These are phyloP conservation scores for Trichocladium antarcticum DNA, from an alignment of 495 filamentous ascomycete genomes.

Conservation along the genomic window DNA sequence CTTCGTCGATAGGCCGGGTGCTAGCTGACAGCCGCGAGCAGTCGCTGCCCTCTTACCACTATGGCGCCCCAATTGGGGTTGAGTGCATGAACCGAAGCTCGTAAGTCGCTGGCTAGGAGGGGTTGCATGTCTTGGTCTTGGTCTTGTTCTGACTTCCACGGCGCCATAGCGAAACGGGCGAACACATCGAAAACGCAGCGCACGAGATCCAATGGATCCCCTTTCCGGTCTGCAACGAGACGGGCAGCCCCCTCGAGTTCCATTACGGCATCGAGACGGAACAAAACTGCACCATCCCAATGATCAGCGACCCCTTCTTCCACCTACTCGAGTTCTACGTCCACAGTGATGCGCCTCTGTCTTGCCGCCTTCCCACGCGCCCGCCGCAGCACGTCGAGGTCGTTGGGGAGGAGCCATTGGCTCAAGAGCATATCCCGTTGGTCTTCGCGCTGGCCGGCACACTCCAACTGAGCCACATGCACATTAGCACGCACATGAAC, in stretches of 20 bases:
- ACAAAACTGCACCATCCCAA: conserved; percentile 82
- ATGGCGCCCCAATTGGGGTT: conserved; percentile 37
- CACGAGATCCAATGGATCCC: conserved; percentile 90
- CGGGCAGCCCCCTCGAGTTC: conserved; percentile 65
- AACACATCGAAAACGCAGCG: conserved; percentile 65
- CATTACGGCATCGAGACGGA: conserved; percentile 75
- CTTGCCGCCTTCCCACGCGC: conserved; percentile 78
- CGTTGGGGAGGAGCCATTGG: conserved; percentile 33
- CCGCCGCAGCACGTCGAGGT: conserved; percentile 45
- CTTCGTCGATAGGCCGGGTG: not conserved
- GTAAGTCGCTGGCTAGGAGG: conserved; percentile 27
- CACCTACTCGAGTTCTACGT: conserved; percentile 98
- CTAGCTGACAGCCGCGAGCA: conserved; percentile 15
- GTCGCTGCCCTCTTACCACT: conserved; percentile 39
- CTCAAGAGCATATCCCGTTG: conserved; percentile 48
- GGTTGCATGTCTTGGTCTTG: not conserved
- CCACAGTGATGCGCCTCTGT: conserved; percentile 86
- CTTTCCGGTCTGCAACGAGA: conserved; percentile 88
- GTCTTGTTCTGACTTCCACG: not conserved
- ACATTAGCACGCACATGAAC: conserved; percentile 82
- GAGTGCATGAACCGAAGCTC: conserved; percentile 48
- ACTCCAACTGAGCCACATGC: conserved; percentile 78
- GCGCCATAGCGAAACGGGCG: conserved; percentile 45
- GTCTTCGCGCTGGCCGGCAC: conserved; percentile 84
- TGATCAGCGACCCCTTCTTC: conserved; percentile 80